A percentile compares a stretch with the other conserved stretches of the same genome.
Conservation (phyloP, 768 basidiomycete species). For the Cyclocybe cylindracea region DNA sequence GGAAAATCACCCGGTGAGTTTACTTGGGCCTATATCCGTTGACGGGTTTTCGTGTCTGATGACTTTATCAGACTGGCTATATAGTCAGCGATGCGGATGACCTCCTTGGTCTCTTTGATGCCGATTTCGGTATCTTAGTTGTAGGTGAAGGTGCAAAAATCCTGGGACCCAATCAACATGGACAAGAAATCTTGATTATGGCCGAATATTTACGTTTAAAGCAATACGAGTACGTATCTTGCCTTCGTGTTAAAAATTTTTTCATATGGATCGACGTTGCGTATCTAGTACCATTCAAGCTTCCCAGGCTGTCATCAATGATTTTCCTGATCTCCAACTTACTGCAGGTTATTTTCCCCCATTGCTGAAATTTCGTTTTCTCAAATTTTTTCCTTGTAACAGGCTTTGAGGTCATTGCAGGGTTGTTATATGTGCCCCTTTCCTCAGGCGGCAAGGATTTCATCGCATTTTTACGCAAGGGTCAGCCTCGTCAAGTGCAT, state of each 20-base stretch:
- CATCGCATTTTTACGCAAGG: conserved; percentile 78
- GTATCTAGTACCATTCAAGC: conserved; percentile 61
- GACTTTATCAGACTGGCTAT: conserved; percentile 53
- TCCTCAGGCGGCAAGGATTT: conserved; percentile 76
- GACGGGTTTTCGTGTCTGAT: background rate
- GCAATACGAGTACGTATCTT: conserved; percentile 57
- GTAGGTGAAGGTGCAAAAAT: conserved; percentile 75
- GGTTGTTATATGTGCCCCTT: conserved; percentile 74
- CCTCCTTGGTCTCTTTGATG: conserved; percentile 75
- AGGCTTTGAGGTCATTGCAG: conserved; percentile 67
- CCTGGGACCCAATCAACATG: conserved; percentile 66
- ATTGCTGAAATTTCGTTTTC: background rate
- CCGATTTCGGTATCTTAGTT: conserved; percentile 71
- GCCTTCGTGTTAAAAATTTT: background rate
- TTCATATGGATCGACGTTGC: background rate
- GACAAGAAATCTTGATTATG: conserved; percentile 77
- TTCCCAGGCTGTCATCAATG: conserved; percentile 64
- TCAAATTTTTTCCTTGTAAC: conserved; percentile 1
- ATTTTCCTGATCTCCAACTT: conserved; percentile 72
- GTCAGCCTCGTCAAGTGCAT: conserved; percentile 66
- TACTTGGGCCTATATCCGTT: background rate
- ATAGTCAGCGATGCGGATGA: conserved; percentile 83
- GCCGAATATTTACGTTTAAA: conserved; percentile 79
- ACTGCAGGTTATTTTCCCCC: conserved; percentile 38
- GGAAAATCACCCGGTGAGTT: conserved; percentile 56